Percentiles rank a stretch among this genome's conserved stretches.
Conservation (phyloP, 345 rosid species). For the Brassica nigra region DNA sequence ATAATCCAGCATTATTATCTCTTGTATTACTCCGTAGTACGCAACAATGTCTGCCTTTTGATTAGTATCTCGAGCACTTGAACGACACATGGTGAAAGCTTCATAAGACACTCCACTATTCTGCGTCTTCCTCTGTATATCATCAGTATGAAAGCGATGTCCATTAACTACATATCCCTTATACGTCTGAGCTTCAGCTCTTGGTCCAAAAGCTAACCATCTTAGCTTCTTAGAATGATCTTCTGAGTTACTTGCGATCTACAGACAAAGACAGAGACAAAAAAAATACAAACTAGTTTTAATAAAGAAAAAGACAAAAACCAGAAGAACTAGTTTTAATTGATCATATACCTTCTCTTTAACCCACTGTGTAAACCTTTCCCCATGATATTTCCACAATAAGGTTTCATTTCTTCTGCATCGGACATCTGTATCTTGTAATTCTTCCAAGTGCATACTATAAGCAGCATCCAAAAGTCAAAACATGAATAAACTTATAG, state of each 20-base stretch:
- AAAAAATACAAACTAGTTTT: too few relatives aligned
- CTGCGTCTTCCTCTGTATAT: background rate
- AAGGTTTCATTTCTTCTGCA: background rate
- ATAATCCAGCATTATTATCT: background rate
- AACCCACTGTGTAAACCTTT: background rate
- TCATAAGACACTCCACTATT: background rate
- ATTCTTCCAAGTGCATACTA: background rate
- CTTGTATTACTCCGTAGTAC: background rate
- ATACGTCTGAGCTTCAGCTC: background rate
- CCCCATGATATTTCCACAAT: background rate
- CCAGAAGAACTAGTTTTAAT: background rate
- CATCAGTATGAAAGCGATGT: background rate
- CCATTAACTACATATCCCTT: background rate
- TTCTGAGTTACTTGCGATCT: background rate
- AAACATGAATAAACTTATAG: background rate
- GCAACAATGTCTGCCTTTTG: background rate
- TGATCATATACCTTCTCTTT: background rate
- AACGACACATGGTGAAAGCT: background rate
- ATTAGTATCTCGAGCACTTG: background rate
- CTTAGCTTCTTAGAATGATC: background rate
- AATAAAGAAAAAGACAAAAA: background rate
- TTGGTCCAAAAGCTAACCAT: background rate
- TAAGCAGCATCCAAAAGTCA: too few relatives aligned
- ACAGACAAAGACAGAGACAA: background rate
- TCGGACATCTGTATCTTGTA: background rate